A percentile compares a stretch with the other conserved stretches of the same genome.
These are phyloP conservation scores for Toxoplasma gondii DNA, from an alignment of 169 alveolate species.

Conservation along the genomic window DNA sequence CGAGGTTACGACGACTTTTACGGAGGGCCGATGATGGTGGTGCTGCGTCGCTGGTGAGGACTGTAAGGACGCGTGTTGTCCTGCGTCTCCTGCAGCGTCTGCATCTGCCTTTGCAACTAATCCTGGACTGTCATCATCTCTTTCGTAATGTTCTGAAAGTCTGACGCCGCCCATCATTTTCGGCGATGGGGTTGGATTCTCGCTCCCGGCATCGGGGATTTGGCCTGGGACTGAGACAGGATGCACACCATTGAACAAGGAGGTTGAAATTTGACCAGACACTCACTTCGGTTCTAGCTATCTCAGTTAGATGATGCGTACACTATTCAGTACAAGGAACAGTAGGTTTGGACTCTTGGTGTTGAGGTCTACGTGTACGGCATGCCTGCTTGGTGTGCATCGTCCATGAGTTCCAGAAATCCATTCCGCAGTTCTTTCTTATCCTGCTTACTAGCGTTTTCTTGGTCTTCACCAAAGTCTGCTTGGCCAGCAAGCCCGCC, in stretches of 20 bases:
- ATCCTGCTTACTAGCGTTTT: not conserved
- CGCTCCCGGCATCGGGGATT: not conserved
- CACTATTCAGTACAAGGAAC: no score
- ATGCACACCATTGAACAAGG: no score
- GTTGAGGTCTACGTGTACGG: no score
- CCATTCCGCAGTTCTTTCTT: no score
- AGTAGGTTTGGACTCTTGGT: no score
- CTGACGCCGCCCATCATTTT: not conserved
- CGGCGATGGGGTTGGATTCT: not conserved
- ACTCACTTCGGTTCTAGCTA: no score
- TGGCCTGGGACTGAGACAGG: not conserved
- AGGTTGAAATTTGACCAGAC: no score
- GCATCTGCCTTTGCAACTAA: no score
- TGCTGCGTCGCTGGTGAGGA: not conserved
- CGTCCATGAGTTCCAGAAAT: not conserved
- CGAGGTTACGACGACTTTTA: slow-evolving; percentile 24
- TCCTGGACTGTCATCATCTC: no score
- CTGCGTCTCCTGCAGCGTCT: not conserved
- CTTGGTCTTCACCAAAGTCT: not conserved
- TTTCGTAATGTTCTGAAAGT: not conserved
- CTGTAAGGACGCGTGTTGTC: not conserved
- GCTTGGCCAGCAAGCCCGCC: not conserved
- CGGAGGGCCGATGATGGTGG: not conserved
- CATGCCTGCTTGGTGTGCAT: no score
- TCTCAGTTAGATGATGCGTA: no score